Evolutionary conservation across 139 green algal species (phyloP).

Genomic region (Micromonas pusilla): DNA sequence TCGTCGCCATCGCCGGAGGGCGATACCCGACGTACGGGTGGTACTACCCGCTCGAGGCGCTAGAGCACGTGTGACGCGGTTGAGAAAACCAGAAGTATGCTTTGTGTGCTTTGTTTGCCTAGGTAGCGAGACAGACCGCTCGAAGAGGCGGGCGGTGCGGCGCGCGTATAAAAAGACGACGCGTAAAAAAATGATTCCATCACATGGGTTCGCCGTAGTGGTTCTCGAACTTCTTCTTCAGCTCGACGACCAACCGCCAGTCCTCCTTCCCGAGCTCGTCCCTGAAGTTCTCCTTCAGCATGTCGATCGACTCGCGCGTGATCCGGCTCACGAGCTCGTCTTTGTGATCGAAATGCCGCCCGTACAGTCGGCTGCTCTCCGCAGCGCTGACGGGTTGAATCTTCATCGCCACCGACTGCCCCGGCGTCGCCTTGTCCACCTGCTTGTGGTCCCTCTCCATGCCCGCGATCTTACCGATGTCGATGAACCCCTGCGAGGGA

Average conservation of each 20-base stretch:
- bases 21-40: neutral
- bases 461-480: constrained; percentile 81
- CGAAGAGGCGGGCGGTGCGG: too few relatives aligned
- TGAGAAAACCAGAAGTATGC: neutral
- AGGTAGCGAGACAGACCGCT: neutral
- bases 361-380: constrained; percentile 73
- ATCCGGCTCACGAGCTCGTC: constrained; percentile 70
- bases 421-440: constrained; percentile 66
- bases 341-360: constrained; percentile 87
- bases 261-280: constrained; percentile 90
- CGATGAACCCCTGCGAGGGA: constrained; percentile 63
- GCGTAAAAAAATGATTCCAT: neutral
- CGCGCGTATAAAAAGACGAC: too few relatives aligned
- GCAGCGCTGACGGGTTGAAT: constrained; percentile 72
- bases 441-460: constrained; percentile 95
- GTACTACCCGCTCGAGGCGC: constrained; percentile 15
- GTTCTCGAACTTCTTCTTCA: constrained; percentile 67
- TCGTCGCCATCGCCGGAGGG: neutral
- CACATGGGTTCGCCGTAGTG: constrained; percentile 11
- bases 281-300: constrained; percentile 67
- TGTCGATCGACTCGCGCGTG: constrained; percentile 68
- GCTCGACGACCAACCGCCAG: constrained; percentile 83
- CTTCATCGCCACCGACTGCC: constrained; percentile 92
- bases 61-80: neutral
- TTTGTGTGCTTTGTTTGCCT: too few relatives aligned